A percentile compares a stretch with the other conserved stretches of the same genome.
Conservation (phyloP, 106 monocot genomes). For the Gastrodia elata region DNA sequence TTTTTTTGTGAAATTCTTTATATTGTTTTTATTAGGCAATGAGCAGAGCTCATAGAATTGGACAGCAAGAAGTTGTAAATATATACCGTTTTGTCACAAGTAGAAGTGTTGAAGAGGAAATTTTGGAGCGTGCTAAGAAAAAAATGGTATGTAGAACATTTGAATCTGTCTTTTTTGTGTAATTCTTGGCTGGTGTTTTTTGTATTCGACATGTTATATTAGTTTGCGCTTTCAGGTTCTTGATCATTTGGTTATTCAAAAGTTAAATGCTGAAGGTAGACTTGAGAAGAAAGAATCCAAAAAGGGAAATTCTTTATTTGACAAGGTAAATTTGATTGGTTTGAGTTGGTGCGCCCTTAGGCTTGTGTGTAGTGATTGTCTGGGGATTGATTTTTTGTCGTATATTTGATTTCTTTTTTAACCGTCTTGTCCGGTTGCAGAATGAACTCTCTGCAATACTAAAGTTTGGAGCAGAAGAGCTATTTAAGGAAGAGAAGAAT, state of each 20-base stretch:
- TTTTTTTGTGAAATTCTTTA: not conserved
- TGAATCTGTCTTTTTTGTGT: not conserved
- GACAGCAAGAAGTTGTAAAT: slow-evolving; percentile 96
- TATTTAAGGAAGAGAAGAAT: slow-evolving; percentile 96
- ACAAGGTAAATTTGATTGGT: slow-evolving; percentile 48
- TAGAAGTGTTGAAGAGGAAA: slow-evolving; percentile 99
- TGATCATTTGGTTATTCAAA: slow-evolving; percentile 98
- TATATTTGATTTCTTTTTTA: not conserved
- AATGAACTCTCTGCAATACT: slow-evolving; percentile 98
- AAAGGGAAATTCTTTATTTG: slow-evolving; percentile 90
- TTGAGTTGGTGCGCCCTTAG: not conserved
- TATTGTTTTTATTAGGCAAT: slow-evolving; percentile 56
- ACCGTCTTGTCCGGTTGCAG: slow-evolving; percentile 25
- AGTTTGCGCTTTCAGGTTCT: slow-evolving; percentile 47
- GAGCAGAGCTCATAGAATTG: slow-evolving; percentile 98
- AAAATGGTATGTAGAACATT: slow-evolving; percentile 62
- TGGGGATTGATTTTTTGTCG: not conserved
- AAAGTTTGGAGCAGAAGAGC: slow-evolving; percentile 96
- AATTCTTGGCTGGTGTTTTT: slow-evolving; percentile 1
- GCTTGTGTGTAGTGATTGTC: not conserved
- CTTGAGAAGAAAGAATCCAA: slow-evolving; percentile 98
- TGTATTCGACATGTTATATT: not conserved
- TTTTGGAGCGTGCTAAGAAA: slow-evolving; percentile 97
- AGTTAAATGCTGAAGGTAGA: slow-evolving; percentile 95
- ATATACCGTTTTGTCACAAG: slow-evolving; percentile 98